A percentile compares a stretch with the other conserved stretches of the same genome.
Evolutionary conservation across 2,329 filamentous ascomycete genomes (phyloP).

Genomic region (Beauveria sp.): DNA sequence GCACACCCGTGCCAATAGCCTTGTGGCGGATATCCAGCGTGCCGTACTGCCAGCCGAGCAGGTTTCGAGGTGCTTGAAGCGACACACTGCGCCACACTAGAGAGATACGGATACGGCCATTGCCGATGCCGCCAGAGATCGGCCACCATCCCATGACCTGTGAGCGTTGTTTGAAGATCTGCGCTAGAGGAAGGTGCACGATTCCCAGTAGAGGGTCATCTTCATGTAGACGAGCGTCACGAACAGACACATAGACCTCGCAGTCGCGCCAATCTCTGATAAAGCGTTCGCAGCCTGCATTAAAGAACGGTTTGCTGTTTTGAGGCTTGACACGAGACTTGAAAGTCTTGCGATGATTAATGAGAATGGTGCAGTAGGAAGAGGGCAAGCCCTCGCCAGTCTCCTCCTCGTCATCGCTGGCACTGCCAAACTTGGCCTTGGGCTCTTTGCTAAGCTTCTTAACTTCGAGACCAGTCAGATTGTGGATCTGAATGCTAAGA

Average conservation of each 20-base stretch:
- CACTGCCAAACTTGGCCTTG: slow-evolving; percentile 39
- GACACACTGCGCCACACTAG: slow-evolving; percentile 67
- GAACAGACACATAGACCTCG: slow-evolving; percentile 60
- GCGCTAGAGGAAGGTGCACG: slow-evolving; percentile 56
- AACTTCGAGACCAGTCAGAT: slow-evolving; percentile 61
- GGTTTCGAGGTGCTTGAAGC: slow-evolving; percentile 48
- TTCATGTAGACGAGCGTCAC: slow-evolving; percentile 61
- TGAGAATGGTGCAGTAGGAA: slow-evolving; percentile 63
- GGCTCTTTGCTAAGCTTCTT: slow-evolving; percentile 50
- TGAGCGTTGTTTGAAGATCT: slow-evolving; percentile 54
- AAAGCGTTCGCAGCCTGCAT: slow-evolving; percentile 67
- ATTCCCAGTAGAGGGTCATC: slow-evolving; percentile 64
- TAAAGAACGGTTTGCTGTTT: slow-evolving; percentile 72
- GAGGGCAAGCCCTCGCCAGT: slow-evolving; percentile 59
- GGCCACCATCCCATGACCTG: slow-evolving; percentile 62
- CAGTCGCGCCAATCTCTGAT: slow-evolving; percentile 59
- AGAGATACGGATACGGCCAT: slow-evolving; percentile 59
- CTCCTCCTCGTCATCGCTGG: slow-evolving; percentile 49
- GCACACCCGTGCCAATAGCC: slow-evolving; percentile 35
- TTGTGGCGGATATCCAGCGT: slow-evolving; percentile 57
- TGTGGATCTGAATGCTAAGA: slow-evolving; percentile 63
- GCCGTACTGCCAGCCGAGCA: slow-evolving; percentile 65
- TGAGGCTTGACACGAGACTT: slow-evolving; percentile 70
- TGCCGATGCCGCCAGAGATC: slow-evolving; percentile 64
- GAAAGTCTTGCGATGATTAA: slow-evolving; percentile 65